Conservation (phyloP, 23 red algal species). For the Gracilariopsis chorda region DNA sequence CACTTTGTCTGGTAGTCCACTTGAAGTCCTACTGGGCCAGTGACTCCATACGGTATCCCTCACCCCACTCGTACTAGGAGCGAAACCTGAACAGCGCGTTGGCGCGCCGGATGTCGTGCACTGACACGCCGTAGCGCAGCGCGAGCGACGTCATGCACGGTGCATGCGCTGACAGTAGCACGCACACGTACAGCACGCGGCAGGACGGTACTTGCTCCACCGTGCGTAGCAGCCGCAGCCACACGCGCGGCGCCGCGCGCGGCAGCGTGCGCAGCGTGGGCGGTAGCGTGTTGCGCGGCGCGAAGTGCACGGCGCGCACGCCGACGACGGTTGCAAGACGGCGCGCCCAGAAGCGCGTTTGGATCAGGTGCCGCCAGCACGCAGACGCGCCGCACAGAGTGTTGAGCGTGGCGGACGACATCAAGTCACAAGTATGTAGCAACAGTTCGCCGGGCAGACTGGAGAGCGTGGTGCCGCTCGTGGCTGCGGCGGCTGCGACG, state of each 20-base stretch:
- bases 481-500: too few species aligned
- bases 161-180: not conserved
- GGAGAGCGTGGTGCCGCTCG: not conserved
- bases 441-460: constrained; percentile 17
- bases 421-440: not conserved
- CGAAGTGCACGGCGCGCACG: constrained; percentile 16
- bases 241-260: too few species aligned
- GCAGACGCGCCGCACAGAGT: not conserved
- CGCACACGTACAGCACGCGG: constrained; percentile 16
- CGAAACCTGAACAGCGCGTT: constrained; percentile 33
- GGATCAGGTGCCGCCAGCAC: not conserved
- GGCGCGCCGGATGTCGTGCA: constrained; percentile 21
- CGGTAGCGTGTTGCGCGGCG: not conserved
- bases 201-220: not conserved
- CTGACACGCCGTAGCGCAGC: constrained; percentile 1
- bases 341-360: not conserved
- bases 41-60: too few species aligned
- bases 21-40: too few species aligned
- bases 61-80: too few species aligned
- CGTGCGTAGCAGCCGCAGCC: too few species aligned
- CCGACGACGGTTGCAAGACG: not conserved
- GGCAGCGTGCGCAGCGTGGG: not conserved
- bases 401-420: not conserved
- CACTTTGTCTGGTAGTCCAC: too few species aligned
- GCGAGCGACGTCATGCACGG: constrained; percentile 35